These are phyloP conservation scores for Aspergillus quadrilineatus DNA, from an alignment of 2,329 filamentous ascomycete species.

Conservation along the genomic window DNA sequence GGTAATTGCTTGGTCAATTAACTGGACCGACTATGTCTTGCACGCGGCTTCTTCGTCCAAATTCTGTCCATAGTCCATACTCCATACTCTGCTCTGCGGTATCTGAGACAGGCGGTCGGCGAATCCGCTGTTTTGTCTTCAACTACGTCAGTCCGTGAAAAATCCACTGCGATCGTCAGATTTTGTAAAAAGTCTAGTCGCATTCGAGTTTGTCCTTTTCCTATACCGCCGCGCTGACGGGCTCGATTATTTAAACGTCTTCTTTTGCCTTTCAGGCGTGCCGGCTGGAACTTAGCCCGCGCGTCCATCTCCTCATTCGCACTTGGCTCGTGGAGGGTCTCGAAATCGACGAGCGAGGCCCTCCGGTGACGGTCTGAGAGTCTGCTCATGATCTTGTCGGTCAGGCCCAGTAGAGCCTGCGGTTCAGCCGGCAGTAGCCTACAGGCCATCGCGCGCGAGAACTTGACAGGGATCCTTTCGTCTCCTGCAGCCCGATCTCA, in stretches of 20 bases:
- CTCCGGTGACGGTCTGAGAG: conserved; percentile 22
- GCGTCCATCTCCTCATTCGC: not conserved
- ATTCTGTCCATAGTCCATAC: not conserved
- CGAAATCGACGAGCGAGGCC: conserved; percentile 21
- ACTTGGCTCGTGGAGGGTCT: conserved; percentile 17
- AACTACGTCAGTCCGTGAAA: conserved; percentile 8
- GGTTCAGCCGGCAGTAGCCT: conserved; percentile 35
- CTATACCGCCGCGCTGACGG: not conserved
- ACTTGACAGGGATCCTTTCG: conserved; percentile 19
- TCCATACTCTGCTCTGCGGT: not conserved
- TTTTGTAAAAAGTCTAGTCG: not conserved
- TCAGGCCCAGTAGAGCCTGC: conserved; percentile 32
- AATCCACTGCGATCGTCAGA: not conserved
- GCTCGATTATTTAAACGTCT: not conserved
- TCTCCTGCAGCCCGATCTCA: conserved; percentile 13
- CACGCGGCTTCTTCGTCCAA: not conserved
- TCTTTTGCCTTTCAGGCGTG: not conserved
- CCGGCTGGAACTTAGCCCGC: not conserved
- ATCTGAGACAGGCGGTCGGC: conserved; percentile 16
- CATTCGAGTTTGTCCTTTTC: not conserved
- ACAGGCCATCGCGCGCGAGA: conserved; percentile 26
- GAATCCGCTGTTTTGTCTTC: not conserved
- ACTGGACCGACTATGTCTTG: not conserved
- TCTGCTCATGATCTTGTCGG: conserved; percentile 34
- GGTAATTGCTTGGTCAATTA: not conserved